These are phyloP conservation scores for Penicillium pulvis DNA, from an alignment of 495 filamentous ascomycete genomes.

Conservation along the genomic window DNA sequence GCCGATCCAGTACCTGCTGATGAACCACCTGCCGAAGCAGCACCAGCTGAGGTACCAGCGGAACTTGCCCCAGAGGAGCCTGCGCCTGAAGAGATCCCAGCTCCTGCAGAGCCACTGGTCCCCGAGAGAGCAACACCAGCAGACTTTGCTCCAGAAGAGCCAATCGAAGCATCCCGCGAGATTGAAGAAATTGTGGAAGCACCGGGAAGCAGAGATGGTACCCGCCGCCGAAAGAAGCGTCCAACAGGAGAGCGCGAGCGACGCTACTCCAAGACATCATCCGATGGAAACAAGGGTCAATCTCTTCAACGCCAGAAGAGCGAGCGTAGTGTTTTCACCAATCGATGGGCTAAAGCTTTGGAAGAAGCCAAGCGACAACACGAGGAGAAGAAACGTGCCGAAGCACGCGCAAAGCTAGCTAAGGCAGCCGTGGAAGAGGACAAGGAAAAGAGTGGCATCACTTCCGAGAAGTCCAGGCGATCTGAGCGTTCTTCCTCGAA, in stretches of 20 bases:
- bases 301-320: conserved; percentile 37
- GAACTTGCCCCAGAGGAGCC: conserved; percentile 3
- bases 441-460: conserved; percentile 23
- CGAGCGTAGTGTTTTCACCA: conserved; percentile 37
- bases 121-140: conserved; percentile 5
- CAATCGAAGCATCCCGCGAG: conserved; percentile 11
- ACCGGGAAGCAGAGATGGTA: conserved; percentile 14
- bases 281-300: conserved; percentile 35
- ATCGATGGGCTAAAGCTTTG: conserved; percentile 44
- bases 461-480: conserved; percentile 19
- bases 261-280: conserved; percentile 40
- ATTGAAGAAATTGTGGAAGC: conserved; percentile 19
- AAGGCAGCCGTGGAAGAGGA: conserved; percentile 26
- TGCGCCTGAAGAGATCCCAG: neutral
- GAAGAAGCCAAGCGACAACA: conserved; percentile 43
- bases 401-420: conserved; percentile 18
- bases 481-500: conserved; percentile 19
- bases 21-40: conserved; percentile 1
- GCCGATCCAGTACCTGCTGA: neutral
- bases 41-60: conserved; percentile 10
- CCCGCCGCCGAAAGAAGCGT: conserved; percentile 37
- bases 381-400: conserved; percentile 35
- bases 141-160: conserved; percentile 21
- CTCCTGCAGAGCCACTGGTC: neutral
- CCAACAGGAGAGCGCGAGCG: conserved; percentile 34